Percentiles rank a stretch among this genome's conserved stretches.
phyloP scores from a whole-genome alignment of 2,329 filamentous ascomycete genomes.

The Chrysosporium queenslandicum region DNA sequence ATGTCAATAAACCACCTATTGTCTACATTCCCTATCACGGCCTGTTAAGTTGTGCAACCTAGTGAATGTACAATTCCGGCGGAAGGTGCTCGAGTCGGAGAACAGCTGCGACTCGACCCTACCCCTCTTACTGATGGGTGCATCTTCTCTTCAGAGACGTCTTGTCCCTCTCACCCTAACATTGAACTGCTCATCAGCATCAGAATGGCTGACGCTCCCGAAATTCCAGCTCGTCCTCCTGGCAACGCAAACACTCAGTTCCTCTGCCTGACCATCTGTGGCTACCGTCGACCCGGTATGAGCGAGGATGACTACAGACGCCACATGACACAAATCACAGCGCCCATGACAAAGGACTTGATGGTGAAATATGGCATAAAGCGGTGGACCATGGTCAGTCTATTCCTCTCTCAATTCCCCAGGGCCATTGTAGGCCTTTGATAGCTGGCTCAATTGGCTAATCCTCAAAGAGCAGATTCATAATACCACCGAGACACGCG shows the following conservation, averaged over 20 bases:
- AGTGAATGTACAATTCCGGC: no score
- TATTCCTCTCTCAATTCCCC: no score
- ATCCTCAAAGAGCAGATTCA: slow-evolving; percentile 33
- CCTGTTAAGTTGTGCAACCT: no score
- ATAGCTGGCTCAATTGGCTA: not conserved
- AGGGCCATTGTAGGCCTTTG: no score
- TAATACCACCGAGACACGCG: slow-evolving; percentile 29
- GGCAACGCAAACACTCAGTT: slow-evolving; percentile 1
- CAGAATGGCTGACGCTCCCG: not conserved
- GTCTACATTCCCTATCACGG: no score
- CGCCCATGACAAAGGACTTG: slow-evolving; percentile 39
- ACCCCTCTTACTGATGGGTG: no score
- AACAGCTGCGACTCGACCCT: no score
- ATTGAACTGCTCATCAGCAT: not conserved
- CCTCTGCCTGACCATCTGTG: slow-evolving; percentile 42
- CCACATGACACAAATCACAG: slow-evolving; percentile 41
- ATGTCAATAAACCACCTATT: no score
- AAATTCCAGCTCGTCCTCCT: not conserved
- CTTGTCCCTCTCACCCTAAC: not conserved
- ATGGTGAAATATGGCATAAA: slow-evolving; percentile 44
- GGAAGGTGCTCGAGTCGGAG: no score
- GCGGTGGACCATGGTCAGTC: slow-evolving; percentile 37
- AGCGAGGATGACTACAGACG: slow-evolving; percentile 40
- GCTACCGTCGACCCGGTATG: slow-evolving; percentile 41
- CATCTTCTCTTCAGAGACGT: not conserved